Evolutionary conservation across 331 rosid species (phyloP).

Genomic region (Ulmus americana): DNA sequence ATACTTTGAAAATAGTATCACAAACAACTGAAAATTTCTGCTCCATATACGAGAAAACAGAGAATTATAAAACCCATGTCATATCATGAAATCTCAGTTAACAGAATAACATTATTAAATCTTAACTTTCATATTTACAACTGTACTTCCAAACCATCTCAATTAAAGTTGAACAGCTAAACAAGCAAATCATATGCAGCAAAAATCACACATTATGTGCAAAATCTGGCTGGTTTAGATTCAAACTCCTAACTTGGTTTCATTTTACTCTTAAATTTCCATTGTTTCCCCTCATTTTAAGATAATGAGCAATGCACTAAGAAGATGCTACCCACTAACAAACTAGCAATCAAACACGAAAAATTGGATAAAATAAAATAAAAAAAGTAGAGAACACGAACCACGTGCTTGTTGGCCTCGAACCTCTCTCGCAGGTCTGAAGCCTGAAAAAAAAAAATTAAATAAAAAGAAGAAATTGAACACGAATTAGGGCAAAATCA

Average conservation of each 20-base stretch:
- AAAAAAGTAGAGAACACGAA: slow-evolving; percentile 30
- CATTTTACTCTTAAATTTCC: background rate
- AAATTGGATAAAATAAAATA: background rate
- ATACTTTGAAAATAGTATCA: background rate
- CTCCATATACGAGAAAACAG: background rate
- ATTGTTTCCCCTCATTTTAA: background rate
- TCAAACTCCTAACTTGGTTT: background rate
- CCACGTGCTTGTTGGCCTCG: slow-evolving; percentile 71
- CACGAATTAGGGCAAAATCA: background rate
- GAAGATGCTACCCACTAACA: background rate
- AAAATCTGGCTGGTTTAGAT: background rate
- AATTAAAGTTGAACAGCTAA: background rate
- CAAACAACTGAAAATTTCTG: background rate
- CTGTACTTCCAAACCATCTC: background rate
- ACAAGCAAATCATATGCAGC: background rate
- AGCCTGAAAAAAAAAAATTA: slow-evolving; percentile 42
- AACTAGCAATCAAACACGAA: background rate
- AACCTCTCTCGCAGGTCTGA: slow-evolving; percentile 72
- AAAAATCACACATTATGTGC: background rate
- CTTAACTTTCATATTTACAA: too few species aligned
- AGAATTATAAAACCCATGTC: background rate
- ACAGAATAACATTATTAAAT: background rate
- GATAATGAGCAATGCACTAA: background rate
- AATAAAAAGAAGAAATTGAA: background rate
- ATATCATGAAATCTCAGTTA: background rate